A percentile compares a stretch with the other conserved stretches of the same genome.
Evolutionary conservation across 148 eudicot genomes (phyloP).

Genomic region (Spergularia marina): DNA sequence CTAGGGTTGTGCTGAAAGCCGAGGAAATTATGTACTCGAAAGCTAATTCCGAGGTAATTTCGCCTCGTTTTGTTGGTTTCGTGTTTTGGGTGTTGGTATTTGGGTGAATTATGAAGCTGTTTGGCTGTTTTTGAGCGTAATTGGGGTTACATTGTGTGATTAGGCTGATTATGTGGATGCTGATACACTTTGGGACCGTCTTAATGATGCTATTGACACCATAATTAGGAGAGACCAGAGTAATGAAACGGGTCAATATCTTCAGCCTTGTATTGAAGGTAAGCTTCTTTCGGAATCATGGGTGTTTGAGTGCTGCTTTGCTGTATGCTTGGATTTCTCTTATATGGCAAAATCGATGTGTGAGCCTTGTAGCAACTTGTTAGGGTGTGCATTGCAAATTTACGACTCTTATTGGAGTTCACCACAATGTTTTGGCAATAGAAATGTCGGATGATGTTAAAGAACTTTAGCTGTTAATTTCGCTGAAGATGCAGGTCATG

Average conservation of each 20-base stretch:
- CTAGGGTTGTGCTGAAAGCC: constrained; percentile 78
- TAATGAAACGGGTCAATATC: constrained; percentile 64
- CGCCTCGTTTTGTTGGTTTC: constrained; percentile 1
- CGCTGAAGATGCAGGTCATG: background rate
- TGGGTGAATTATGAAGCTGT: background rate
- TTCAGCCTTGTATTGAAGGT: constrained; percentile 99
- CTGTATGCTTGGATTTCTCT: constrained; percentile 14
- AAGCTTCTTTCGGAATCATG: constrained; percentile 6
- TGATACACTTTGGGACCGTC: constrained; percentile 83
- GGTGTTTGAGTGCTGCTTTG: background rate
- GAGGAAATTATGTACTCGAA: constrained; percentile 98
- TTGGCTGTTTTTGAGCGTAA: constrained; percentile 9
- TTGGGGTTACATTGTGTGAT: constrained; percentile 30
- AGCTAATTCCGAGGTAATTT: constrained; percentile 93
- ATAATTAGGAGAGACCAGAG: constrained; percentile 84
- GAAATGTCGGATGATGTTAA: background rate
- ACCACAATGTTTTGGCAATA: background rate
- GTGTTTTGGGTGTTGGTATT: background rate
- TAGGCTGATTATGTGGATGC: constrained; percentile 81
- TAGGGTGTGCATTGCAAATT: constrained; percentile 19
- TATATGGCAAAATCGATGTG: background rate
- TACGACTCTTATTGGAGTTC: background rate
- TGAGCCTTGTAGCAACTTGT: constrained; percentile 4
- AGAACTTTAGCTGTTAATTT: constrained; percentile 6
- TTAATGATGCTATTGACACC: constrained; percentile 84